Evolutionary conservation across 371 early-diverging fungal species (phyloP).

Genomic region (Massospora cicadina): DNA sequence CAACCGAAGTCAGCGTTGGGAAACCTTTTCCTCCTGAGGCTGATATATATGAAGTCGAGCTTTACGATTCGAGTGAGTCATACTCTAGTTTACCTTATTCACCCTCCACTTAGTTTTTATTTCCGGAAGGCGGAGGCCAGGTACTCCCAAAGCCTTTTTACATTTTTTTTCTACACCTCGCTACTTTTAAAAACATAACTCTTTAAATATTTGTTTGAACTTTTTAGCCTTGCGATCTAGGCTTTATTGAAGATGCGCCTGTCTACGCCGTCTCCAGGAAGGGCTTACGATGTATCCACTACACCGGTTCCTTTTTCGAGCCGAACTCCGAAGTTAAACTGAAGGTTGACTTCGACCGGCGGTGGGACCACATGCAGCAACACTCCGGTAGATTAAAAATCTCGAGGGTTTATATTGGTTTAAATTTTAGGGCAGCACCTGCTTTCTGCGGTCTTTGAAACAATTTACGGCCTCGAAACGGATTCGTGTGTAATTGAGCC

Average conservation of each 20-base stretch:
- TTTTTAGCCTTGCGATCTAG: constrained; percentile 7
- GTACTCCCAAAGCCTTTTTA: not conserved
- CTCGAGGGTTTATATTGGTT: not conserved
- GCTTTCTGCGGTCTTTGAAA: constrained; percentile 4
- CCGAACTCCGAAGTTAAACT: not conserved
- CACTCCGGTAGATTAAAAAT: not conserved
- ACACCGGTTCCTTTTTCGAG: not conserved
- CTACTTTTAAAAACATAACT: too few species aligned
- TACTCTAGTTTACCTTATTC: not conserved
- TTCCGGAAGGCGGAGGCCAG: constrained; percentile 10
- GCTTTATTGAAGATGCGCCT: not conserved
- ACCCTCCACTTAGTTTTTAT: not conserved
- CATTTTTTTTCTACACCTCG: not conserved
- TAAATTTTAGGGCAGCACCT: constrained; percentile 7
- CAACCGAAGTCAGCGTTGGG: not conserved
- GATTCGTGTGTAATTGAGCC: too few species aligned
- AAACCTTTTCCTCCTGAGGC: not conserved
- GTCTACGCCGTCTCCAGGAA: not conserved
- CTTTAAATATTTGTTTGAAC: not conserved
- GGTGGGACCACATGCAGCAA: constrained; percentile 10
- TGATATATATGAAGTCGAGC: not conserved
- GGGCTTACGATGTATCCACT: constrained; percentile 3
- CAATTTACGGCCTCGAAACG: not conserved
- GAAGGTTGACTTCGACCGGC: not conserved
- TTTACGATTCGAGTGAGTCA: not conserved